Percentiles rank a stretch among this genome's conserved stretches.
phyloP scores from a whole-genome alignment of 1,139 yeast species.

The Chernovozyma aurita region DNA sequence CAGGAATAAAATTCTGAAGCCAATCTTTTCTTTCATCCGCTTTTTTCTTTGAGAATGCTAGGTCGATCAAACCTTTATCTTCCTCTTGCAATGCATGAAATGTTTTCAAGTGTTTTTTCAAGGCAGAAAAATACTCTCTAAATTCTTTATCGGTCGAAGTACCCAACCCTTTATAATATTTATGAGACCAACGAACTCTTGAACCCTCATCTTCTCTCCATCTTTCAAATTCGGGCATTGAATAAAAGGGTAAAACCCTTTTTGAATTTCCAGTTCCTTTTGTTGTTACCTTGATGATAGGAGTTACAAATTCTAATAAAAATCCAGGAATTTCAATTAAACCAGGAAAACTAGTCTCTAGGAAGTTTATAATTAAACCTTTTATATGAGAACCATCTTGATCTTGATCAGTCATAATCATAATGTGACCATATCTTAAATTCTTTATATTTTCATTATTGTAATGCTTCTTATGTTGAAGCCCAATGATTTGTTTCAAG shows the following conservation, averaged over 20 bases:
- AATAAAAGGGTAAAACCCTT: constrained; percentile 70
- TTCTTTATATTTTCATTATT: constrained; percentile 56
- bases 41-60: constrained; percentile 91
- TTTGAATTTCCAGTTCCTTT: constrained; percentile 56
- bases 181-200: constrained; percentile 80
- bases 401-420: constrained; percentile 99
- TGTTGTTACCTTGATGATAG: constrained; percentile 87
- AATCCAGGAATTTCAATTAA: constrained; percentile 88
- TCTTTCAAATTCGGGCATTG: constrained; percentile 91
- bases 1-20: constrained; percentile 86
- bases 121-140: constrained; percentile 81
- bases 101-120: constrained; percentile 80
- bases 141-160: constrained; percentile 81
- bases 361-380: constrained; percentile 88
- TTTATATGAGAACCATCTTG: constrained; percentile 99
- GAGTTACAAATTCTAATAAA: constrained; percentile 90
- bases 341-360: constrained; percentile 95
- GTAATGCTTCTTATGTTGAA: constrained; percentile 87
- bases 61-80: constrained; percentile 78
- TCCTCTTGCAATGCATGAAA: constrained; percentile 81
- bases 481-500: constrained; percentile 89
- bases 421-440: constrained; percentile 90
- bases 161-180: constrained; percentile 98
- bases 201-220: constrained; percentile 89
- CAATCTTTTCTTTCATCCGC: constrained; percentile 98